phyloP scores from a whole-genome alignment of 2,329 filamentous ascomycete species.

The Claviceps fusiformis region DNA sequence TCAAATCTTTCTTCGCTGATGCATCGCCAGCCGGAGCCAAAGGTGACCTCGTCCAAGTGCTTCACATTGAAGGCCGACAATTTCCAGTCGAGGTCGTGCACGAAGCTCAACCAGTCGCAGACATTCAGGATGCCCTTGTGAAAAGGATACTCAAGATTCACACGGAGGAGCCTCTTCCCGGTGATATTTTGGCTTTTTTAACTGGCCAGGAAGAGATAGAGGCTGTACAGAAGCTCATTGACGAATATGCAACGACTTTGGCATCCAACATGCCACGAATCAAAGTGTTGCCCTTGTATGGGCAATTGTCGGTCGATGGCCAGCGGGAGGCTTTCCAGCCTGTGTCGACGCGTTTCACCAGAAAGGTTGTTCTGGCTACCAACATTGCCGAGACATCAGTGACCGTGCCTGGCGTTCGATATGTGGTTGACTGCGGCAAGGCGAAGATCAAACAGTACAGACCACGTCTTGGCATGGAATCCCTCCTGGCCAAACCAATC shows the following conservation, averaged over 20 bases:
- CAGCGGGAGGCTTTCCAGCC: conserved; percentile 80
- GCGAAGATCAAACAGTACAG: conserved; percentile 90
- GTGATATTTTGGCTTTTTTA: conserved; percentile 85
- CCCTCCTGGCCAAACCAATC: conserved; percentile 77
- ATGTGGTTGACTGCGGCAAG: conserved; percentile 86
- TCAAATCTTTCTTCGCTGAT: conserved; percentile 59
- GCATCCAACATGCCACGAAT: conserved; percentile 61
- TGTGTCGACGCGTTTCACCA: conserved; percentile 53
- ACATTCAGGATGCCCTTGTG: conserved; percentile 70
- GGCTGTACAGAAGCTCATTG: conserved; percentile 62
- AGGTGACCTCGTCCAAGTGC: conserved; percentile 25
- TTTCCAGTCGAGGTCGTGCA: conserved; percentile 72
- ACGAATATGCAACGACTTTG: conserved; percentile 63
- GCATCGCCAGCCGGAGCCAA: conserved; percentile 6
- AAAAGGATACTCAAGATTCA: conserved; percentile 80
- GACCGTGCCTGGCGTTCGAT: conserved; percentile 83
- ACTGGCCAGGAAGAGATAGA: conserved; percentile 92
- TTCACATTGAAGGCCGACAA: conserved; percentile 71
- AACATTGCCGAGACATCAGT: conserved; percentile 99
- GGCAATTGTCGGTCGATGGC: conserved; percentile 72
- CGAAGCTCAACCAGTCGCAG: conserved; percentile 57
- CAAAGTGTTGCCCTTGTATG: conserved; percentile 69
- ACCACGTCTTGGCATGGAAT: conserved; percentile 73
- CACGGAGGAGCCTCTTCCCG: conserved; percentile 75
- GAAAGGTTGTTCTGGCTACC: conserved; percentile 84